A percentile compares a stretch with the other conserved stretches of the same genome.
Conservation (phyloP, 192 early-diverging fungal species). For the Haplosporangium gracile region DNA sequence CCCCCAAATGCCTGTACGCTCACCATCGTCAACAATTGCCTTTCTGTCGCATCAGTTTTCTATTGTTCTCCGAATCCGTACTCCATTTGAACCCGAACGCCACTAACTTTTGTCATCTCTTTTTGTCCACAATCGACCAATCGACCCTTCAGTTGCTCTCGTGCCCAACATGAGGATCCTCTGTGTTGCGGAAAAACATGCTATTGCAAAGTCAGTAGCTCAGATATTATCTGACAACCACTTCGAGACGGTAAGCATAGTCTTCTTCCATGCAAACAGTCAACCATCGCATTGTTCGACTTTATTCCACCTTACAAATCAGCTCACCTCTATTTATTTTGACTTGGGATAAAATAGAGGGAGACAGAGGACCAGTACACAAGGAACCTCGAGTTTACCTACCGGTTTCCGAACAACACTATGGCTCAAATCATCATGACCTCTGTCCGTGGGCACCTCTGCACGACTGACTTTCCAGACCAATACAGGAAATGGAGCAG, state of each 20-base stretch:
- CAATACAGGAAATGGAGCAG: constrained; percentile 73
- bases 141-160: not conserved
- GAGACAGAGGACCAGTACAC: constrained; percentile 71
- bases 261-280: not conserved
- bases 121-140: not conserved
- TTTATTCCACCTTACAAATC: not conserved
- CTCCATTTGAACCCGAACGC: not conserved
- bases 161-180: constrained; percentile 75
- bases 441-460: constrained; percentile 84
- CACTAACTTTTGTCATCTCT: not conserved
- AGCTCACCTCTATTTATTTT: not conserved
- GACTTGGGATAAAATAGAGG: constrained; percentile 32
- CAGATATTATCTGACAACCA: constrained; percentile 75
- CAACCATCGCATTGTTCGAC: not conserved
- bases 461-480: constrained; percentile 74
- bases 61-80: not conserved
- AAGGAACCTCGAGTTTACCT: constrained; percentile 87
- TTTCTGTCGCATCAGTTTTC: not conserved
- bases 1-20: constrained; percentile 2
- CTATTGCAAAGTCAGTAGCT: constrained; percentile 86
- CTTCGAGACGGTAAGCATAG: constrained; percentile 37
- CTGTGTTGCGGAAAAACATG: constrained; percentile 98
- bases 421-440: constrained; percentile 84
- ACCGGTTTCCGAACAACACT: constrained; percentile 65
- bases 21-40: not conserved